Conservation (phyloP, 164 flowering plant genomes). For the Litsea cubeba region DNA sequence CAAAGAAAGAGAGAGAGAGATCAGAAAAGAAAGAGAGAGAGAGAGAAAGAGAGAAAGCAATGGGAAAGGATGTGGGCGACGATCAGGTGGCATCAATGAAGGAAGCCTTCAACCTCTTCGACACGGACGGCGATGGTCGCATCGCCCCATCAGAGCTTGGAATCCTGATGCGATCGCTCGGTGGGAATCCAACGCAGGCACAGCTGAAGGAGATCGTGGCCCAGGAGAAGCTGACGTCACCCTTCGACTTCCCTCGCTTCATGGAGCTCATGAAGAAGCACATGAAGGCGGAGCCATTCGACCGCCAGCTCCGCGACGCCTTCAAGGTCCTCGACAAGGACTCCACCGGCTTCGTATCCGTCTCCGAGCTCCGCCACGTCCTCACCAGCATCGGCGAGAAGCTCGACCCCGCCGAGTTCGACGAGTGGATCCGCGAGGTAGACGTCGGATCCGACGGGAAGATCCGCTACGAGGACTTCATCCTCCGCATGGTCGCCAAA, state of each 20-base stretch:
- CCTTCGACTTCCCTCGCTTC: conserved; percentile 80
- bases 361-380: conserved; percentile 81
- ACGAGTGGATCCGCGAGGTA: conserved; percentile 97
- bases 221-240: conserved; percentile 64
- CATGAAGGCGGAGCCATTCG: conserved; percentile 84
- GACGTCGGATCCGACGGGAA: conserved; percentile 85
- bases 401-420: conserved; percentile 87
- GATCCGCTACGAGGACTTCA: conserved; percentile 89
- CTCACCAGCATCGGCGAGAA: conserved; percentile 92
- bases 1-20: neutral
- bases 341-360: conserved; percentile 69
- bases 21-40: neutral
- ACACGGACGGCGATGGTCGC: conserved; percentile 81
- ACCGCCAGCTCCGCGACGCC: conserved; percentile 87
- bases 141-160: conserved; percentile 92
- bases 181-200: conserved; percentile 93
- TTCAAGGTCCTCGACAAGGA: conserved; percentile 95
- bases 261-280: conserved; percentile 78
- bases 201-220: conserved; percentile 71
- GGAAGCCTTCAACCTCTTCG: conserved; percentile 91
- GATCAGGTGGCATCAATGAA: conserved; percentile 88
- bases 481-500: conserved; percentile 81
- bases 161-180: conserved; percentile 90
- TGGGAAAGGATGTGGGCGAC: conserved; percentile 80
- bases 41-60: conserved; percentile 13